Conservation (phyloP, 345 rosid genomes). For the Acer saccharum region DNA sequence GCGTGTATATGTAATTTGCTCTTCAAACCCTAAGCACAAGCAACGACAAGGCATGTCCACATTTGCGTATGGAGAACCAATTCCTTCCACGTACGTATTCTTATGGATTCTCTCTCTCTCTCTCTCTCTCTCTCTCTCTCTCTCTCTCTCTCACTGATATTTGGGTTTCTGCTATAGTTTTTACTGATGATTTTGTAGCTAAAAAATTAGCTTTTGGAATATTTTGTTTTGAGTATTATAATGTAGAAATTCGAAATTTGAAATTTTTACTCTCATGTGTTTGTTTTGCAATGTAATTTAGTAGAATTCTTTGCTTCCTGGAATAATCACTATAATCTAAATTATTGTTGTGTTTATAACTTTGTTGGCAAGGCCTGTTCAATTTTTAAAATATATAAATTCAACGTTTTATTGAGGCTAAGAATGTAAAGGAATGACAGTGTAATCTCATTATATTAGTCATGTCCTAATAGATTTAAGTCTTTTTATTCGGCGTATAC, state of each 20-base stretch:
- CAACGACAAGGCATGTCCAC: slow-evolving; percentile 76
- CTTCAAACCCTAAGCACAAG: slow-evolving; percentile 87
- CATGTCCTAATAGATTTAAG: not conserved
- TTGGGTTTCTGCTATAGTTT: not conserved
- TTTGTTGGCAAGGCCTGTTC: not conserved
- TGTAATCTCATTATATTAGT: not conserved
- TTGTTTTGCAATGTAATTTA: not conserved
- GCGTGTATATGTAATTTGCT: slow-evolving; percentile 72
- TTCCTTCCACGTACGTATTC: slow-evolving; percentile 42
- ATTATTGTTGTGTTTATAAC: not conserved
- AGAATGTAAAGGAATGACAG: not conserved
- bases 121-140: not conserved
- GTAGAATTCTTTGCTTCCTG: not conserved
- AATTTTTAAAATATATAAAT: not conserved
- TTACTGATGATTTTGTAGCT: not conserved
- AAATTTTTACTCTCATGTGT: too few relatives aligned
- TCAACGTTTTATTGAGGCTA: not conserved
- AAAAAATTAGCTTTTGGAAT: not conserved
- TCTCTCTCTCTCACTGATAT: not conserved
- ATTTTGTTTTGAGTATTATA: not conserved
- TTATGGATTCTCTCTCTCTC: not conserved
- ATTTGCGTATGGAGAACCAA: slow-evolving; percentile 46
- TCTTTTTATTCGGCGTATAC: not conserved
- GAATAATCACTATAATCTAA: not conserved
- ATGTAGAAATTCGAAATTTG: not conserved